phyloP scores from a whole-genome alignment of 1,284 basidiomycete species.

The Sanghuangporus weigelae region DNA sequence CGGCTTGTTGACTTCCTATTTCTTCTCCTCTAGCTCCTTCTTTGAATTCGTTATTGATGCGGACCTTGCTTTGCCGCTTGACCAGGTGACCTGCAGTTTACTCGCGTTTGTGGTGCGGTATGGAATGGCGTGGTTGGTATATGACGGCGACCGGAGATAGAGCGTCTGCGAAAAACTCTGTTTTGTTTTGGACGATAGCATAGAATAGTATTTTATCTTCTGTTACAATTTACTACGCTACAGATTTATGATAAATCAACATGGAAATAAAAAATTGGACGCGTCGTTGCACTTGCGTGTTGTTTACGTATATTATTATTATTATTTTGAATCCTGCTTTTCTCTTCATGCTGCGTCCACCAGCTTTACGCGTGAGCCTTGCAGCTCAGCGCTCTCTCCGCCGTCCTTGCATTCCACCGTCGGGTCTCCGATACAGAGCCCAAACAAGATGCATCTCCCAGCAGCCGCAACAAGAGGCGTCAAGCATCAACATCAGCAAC shows the following conservation, averaged over 20 bases:
- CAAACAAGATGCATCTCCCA: neutral
- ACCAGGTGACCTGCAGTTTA: slow-evolving; percentile 62
- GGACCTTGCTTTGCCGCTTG: neutral
- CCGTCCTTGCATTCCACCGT: neutral
- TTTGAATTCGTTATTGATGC: neutral
- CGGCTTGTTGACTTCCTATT: neutral
- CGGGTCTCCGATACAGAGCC: neutral
- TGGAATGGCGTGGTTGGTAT: slow-evolving; percentile 80
- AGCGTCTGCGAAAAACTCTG: neutral
- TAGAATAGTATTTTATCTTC: neutral
- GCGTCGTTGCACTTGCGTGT: neutral
- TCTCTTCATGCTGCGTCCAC: neutral
- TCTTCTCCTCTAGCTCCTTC: neutral
- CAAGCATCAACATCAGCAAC: neutral
- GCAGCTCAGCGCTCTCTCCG: neutral
- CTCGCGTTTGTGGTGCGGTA: slow-evolving; percentile 83
- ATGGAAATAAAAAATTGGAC: neutral
- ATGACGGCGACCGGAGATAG: slow-evolving; percentile 82
- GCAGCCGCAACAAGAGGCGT: neutral
- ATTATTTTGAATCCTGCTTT: neutral
- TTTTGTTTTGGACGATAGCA: neutral
- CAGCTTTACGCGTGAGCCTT: neutral
- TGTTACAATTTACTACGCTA: neutral
- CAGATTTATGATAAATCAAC: neutral
- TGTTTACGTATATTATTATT: slow-evolving; percentile 16